These are phyloP conservation scores for Amaranthus hypochondriacus DNA, from an alignment of 148 eudicot species.

Conservation along the genomic window DNA sequence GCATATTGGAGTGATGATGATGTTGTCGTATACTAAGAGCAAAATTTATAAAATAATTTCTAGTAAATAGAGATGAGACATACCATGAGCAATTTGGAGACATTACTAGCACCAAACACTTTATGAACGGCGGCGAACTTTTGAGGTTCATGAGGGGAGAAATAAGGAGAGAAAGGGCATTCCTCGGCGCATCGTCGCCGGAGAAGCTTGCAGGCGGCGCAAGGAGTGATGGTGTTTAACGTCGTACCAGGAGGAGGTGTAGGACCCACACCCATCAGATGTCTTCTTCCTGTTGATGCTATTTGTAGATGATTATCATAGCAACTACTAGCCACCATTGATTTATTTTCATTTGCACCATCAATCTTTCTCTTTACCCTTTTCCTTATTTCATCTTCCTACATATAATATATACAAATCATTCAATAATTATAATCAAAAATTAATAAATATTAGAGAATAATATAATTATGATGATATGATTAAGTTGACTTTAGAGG, in stretches of 20 bases:
- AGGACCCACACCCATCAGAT: not conserved
- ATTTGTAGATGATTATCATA: no score
- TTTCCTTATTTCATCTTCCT: constrained; percentile 51
- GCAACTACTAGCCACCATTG: not conserved
- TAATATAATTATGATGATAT: no score
- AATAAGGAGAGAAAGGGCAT: constrained; percentile 78
- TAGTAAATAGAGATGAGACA: not conserved
- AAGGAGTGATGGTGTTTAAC: constrained; percentile 64
- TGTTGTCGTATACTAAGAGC: no score
- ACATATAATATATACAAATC: no score
- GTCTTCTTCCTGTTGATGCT: not conserved
- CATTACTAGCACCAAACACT: constrained; percentile 85
- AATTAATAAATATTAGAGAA: no score
- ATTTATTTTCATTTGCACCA: constrained; percentile 11
- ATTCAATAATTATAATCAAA: no score
- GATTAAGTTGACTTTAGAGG: no score
- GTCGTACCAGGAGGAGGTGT: not conserved
- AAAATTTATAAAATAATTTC: no score
- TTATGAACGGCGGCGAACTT: constrained; percentile 84
- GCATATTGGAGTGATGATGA: no score
- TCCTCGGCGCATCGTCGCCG: constrained; percentile 79
- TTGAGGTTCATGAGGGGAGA: constrained; percentile 81
- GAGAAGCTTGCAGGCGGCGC: constrained; percentile 81
- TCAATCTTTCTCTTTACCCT: constrained; percentile 63
- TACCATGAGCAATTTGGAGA: constrained; percentile 83